These are phyloP conservation scores for Suillus discolor DNA, from an alignment of 768 basidiomycete species.

Conservation along the genomic window DNA sequence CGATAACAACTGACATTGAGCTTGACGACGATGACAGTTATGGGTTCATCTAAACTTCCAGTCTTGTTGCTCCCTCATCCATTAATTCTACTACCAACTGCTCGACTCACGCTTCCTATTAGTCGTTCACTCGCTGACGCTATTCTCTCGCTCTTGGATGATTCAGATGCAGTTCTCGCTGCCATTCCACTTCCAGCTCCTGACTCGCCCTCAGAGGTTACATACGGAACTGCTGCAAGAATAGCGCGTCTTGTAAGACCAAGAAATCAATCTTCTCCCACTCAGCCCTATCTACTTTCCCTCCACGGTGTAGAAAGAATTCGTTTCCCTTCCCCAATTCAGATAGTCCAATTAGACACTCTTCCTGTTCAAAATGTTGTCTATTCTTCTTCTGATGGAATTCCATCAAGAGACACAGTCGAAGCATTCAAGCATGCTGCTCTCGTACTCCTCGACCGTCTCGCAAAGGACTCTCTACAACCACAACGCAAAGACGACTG, in stretches of 20 bases:
- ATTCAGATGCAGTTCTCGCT: constrained; percentile 68
- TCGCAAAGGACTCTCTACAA: constrained; percentile 45
- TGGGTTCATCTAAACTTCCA: constrained; percentile 49
- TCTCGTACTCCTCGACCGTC: constrained; percentile 64
- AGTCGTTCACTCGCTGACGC: constrained; percentile 61
- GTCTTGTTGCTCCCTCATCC: constrained; percentile 74
- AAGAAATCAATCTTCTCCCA: constrained; percentile 39
- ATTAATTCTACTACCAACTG: constrained; percentile 72
- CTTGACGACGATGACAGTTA: background rate
- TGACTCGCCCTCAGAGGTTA: constrained; percentile 32
- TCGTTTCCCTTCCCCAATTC: constrained; percentile 48
- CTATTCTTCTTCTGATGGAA: constrained; percentile 42
- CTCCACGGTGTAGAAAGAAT: constrained; percentile 74
- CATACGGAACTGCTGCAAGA: constrained; percentile 72
- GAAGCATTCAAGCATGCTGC: constrained; percentile 74
- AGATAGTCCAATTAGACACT: constrained; percentile 29
- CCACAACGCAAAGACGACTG: constrained; percentile 65
- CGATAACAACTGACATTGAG: background rate
- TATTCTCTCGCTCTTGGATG: constrained; percentile 66
- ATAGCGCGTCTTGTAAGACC: constrained; percentile 72
- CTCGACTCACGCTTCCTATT: constrained; percentile 69
- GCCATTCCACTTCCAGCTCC: constrained; percentile 52
- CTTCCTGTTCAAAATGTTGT: constrained; percentile 47
- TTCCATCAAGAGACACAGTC: constrained; percentile 56
- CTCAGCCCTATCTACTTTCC: constrained; percentile 67